phyloP scores from a whole-genome alignment of 768 basidiomycete genomes.

The Pholiota molesta region DNA sequence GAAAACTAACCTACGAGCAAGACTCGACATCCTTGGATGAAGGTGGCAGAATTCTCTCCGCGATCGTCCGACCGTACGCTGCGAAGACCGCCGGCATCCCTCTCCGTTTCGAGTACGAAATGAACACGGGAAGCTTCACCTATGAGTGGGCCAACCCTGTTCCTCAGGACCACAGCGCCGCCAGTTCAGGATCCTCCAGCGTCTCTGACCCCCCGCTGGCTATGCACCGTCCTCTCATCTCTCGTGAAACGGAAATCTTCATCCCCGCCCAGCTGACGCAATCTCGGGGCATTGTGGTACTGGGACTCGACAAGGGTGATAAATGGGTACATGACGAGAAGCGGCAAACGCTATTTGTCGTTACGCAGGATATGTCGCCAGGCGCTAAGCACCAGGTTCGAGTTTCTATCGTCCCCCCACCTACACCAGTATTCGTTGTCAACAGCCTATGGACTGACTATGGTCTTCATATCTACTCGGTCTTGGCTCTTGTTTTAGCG shows the following conservation, averaged over 20 bases:
- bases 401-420: slow-evolving; percentile 60
- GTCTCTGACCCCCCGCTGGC: slow-evolving; percentile 38
- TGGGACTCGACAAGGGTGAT: slow-evolving; percentile 55
- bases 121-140: slow-evolving; percentile 67
- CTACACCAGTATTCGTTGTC: slow-evolving; percentile 50
- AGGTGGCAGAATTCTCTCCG: slow-evolving; percentile 75
- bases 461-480: slow-evolving; percentile 27
- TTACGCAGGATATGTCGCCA: slow-evolving; percentile 45
- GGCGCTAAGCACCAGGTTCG: slow-evolving; percentile 50
- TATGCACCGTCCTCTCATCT: slow-evolving; percentile 31
- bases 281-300: slow-evolving; percentile 58
- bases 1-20: slow-evolving; percentile 61
- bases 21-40: slow-evolving; percentile 74
- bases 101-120: slow-evolving; percentile 71
- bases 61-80: slow-evolving; percentile 89
- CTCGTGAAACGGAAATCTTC: slow-evolving; percentile 85
- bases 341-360: slow-evolving; percentile 77
- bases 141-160: slow-evolving; percentile 64
- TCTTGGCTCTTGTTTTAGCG: slow-evolving; percentile 22
- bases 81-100: slow-evolving; percentile 91
- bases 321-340: slow-evolving; percentile 60
- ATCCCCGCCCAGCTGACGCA: slow-evolving; percentile 65
- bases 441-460: slow-evolving; percentile 73
- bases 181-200: background rate
- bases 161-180: slow-evolving; percentile 9